A percentile compares a stretch with the other conserved stretches of the same genome.
Evolutionary conservation across 768 basidiomycete species (phyloP).

Genomic region (Hemileccinum rubropunctum): DNA sequence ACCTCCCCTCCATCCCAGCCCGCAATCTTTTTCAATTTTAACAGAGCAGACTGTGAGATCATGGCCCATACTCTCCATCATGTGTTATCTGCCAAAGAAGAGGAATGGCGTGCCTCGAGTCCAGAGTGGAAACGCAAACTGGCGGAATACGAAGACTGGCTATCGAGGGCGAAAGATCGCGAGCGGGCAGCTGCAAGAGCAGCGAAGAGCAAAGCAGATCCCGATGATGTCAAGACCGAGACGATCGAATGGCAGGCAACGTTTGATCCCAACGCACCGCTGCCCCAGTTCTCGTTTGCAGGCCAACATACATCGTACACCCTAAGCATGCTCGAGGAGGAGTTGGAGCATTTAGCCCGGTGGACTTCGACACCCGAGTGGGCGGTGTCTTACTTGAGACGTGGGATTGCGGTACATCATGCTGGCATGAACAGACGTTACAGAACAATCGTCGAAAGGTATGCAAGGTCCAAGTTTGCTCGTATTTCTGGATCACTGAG

Average conservation of each 20-base stretch:
- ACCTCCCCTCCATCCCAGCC: conserved; percentile 38
- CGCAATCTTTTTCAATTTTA: conserved; percentile 67
- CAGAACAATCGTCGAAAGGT: conserved; percentile 57
- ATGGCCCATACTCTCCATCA: conserved; percentile 41
- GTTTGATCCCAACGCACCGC: conserved; percentile 59
- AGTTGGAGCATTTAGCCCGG: conserved; percentile 38
- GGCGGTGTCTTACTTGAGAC: conserved; percentile 45
- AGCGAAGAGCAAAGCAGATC: conserved; percentile 38
- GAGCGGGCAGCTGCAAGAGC: conserved; percentile 41
- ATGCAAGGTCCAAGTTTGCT: neutral
- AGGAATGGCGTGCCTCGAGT: conserved; percentile 44
- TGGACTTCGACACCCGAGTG: conserved; percentile 39
- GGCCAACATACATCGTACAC: conserved; percentile 42
- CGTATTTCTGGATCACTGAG: neutral
- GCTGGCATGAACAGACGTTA: conserved; percentile 66
- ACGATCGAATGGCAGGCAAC: conserved; percentile 44
- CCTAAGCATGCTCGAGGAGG: conserved; percentile 46
- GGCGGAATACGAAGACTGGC: conserved; percentile 50
- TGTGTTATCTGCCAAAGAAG: conserved; percentile 43
- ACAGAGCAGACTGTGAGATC: conserved; percentile 56
- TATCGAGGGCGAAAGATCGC: conserved; percentile 44
- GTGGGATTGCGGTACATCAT: conserved; percentile 72
- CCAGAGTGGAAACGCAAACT: conserved; percentile 51
- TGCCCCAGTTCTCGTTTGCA: conserved; percentile 59
- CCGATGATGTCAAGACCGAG: conserved; percentile 23